Base-by-base conservation (phyloP, 129 eudicot species). In the Pseudognaphalium luteoalbum region DNA sequence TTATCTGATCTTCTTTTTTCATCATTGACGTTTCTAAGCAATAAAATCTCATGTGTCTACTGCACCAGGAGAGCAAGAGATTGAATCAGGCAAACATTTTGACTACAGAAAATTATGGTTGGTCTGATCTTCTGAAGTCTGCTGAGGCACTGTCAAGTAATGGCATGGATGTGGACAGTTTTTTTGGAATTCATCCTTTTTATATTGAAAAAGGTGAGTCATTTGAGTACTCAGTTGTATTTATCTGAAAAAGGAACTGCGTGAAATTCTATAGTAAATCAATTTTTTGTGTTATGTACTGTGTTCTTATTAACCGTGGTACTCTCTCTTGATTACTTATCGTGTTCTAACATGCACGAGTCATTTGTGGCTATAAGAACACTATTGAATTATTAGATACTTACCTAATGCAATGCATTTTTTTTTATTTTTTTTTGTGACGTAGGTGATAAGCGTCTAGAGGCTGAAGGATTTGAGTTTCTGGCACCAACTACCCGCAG, bases 161-260 rank as follows among this genome's bases (percentile, higher is more conserved):
- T 64, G 81, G 29, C 69, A 87, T 87, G 87, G 87, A 77, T 20
- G 78, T 80, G 42, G 90, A 84, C 71, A 76, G 62, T 74, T 83
- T 39, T 67, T 95, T 91, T 78, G 97, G 97, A 14, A 87, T 95
- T 71, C 89, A 89, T 80, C 99, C 99, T 41, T 95, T 95, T 86
- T 95, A 89, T 76, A 91, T 95, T 65, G 90, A 89, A 83, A 91
- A 83, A 81, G 99, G 99, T 86, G 50, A 70, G 71, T 70, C 34
- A 17, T 62, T 59, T 42, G 22, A 47, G 29, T 77, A 29, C 66
- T 39, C 10, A 56, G 25, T 59, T 2, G 34, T 69, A 68, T 25
- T n/a, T 57, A 17, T 69, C 21, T 39, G 47, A 57, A 44, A 10
- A 28, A 56, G 7, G 34, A 47, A 71, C 29, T 32, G 33, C 9